Evolutionary conservation across 2,329 filamentous ascomycete species (phyloP), one percentile per base, ranked within the genome.

Genomic region (Fusarium compactum): DNA sequence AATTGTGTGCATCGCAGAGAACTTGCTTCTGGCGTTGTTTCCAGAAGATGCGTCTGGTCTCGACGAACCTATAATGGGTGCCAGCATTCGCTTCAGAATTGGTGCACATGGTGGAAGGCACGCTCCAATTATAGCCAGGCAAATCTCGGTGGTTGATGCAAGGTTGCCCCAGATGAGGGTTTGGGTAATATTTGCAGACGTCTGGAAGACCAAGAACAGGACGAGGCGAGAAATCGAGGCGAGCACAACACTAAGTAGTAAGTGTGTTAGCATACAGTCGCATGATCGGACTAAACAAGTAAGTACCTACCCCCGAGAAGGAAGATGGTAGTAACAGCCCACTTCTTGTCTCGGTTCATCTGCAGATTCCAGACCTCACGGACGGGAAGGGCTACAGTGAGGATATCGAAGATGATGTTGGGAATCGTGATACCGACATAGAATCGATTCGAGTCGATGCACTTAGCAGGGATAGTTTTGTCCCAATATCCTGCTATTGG

Each of bases 101-200:
- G 62, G 62, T 4, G 62, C 53, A 11, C 62, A 66, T 5, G 58
- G 53, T 5, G 62, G 62, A 2, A 66, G 47, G 6, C 58, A 66
- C 16, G 62, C 53, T 32, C 27, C 62, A 15, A 66, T 58, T 2
- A 66, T 62, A 3, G 58, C 58, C 5, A 66, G 44, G 22, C 62
- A 66, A 25, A 74, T 69, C 29, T 74, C 69, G 38, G 71, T 66
- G n/a, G 75, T 72, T 2, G 75, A 65, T 6, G 56, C 62, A 8
- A 54, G 18, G n/a, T 65, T 53, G 4, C 47, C 43, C 18, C 62
- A 53, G 29, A 66, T 43, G 30, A 66, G 25, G 14, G 53, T 53
- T 22, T 62, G 58, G 8, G 47, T 66, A 30, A 51, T 22, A 44
- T 66, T 62, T 25, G 57, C 38, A 6, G 46, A 53, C 18, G 52